Base-by-base conservation (phyloP, 805 yeast genomes). In the Ogataea dorogensis region DNA sequence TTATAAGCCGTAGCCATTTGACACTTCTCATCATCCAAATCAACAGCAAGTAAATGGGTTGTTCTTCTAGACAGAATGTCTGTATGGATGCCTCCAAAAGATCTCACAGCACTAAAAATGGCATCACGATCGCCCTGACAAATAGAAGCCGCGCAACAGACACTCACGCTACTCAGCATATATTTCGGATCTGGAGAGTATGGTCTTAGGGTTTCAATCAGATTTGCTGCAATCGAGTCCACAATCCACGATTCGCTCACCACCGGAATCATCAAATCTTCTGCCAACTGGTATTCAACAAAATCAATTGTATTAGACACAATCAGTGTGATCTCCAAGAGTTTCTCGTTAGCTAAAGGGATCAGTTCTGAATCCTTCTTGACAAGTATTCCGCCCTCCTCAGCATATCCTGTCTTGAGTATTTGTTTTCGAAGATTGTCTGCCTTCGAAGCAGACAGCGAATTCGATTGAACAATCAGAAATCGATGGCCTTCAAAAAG, bases 31-130 rank as follows among this genome's bases (percentile, higher is more conserved):
- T 77, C 74, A 3, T 73, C 58, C 22, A 62, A 53, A 44, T 74
- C 75, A 4, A 59, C 53, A 0, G 91, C 74, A 14, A 91, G 64
- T 22, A 87, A 68, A 65, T 91, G 97, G 0, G 96, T 86, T 1
- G 95, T 85, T 45, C 73, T 74, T 35, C 73, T 72, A 7, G 86
- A 79, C 19, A 89, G 64, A 8, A 65, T 64, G 42, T 81, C 82
- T 25, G 76, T 63, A 51, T 68, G 78, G 21, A 75, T 79, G 3
- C 96, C 98, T 2, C 97, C 98, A 42, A 85, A 69, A 1, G 85
- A 79, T 14, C 73, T 60, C 2, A 81, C 81, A 0, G 83, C 86
- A 5, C 79, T 80, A 45, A 77, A 72, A 11, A 86, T 68, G n/a
- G 75, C 76, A 37, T 80, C 89, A 30, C 73, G 70, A 44, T 81